Conservation (phyloP, 108 stramenopile genomes). For the Epipyxis sp. region DNA sequence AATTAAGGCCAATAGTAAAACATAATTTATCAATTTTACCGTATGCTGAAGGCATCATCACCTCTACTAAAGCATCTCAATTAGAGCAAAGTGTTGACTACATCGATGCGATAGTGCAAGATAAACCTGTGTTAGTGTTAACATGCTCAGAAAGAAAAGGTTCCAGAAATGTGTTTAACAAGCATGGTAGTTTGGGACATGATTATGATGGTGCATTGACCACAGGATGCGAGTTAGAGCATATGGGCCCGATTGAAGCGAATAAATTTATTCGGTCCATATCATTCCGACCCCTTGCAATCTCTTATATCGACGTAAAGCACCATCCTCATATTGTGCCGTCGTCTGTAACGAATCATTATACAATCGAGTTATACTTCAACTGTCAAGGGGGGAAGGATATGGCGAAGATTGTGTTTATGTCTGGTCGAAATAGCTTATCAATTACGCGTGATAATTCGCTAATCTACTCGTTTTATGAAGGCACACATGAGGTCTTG, state of each 20-base stretch:
- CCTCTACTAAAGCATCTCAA: neutral
- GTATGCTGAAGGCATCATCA: neutral
- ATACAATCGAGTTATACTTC: neutral
- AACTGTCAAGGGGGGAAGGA: neutral
- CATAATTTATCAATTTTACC: constrained; percentile 6
- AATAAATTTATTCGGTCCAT: constrained; percentile 11
- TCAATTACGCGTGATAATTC: neutral
- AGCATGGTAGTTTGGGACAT: neutral
- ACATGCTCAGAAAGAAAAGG: constrained; percentile 15
- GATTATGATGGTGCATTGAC: neutral
- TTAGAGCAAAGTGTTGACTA: neutral
- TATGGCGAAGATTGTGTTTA: neutral
- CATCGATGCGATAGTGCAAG: neutral
- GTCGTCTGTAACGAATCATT: neutral
- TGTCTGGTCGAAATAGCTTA: constrained; percentile 9
- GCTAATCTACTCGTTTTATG: neutral
- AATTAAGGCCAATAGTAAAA: neutral
- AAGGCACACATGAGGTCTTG: neutral
- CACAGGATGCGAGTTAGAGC: neutral
- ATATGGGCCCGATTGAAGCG: neutral
- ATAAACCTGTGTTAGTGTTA: neutral
- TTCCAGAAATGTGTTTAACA: neutral
- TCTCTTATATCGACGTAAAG: neutral
- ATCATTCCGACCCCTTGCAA: neutral
- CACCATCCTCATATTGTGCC: constrained; percentile 4